phyloP scores from a whole-genome alignment of 257 asterid genomes.

The Linaria vulgaris region DNA sequence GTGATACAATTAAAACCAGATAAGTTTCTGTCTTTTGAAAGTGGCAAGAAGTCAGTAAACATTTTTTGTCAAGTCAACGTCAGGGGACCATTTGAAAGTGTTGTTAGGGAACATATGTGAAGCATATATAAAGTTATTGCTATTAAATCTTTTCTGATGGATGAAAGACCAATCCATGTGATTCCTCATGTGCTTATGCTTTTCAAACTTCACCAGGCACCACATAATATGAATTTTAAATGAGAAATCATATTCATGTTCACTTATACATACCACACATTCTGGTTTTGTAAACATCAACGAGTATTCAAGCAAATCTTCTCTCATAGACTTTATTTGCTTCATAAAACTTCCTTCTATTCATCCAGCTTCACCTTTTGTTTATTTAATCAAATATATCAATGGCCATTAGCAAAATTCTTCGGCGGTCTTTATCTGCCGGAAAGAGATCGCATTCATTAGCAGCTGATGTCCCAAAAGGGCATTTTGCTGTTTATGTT shows the following conservation, averaged over 20 bases:
- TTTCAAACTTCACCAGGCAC: not conserved
- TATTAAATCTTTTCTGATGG: not conserved
- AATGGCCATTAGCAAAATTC: slow-evolving; percentile 9
- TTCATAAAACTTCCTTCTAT: not conserved
- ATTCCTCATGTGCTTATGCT: not conserved
- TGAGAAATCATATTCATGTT: not conserved
- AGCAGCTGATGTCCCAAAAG: slow-evolving; percentile 16
- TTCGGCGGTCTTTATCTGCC: slow-evolving; percentile 2
- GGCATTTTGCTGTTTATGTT: slow-evolving; percentile 21
- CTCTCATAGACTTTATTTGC: slow-evolving; percentile 15
- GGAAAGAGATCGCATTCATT: not conserved
- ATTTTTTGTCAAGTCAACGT: not conserved
- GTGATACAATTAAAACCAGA: no score
- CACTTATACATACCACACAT: slow-evolving; percentile 12
- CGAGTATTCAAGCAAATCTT: not conserved
- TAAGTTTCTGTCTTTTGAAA: no score
- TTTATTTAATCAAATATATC: not conserved
- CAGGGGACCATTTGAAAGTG: not conserved
- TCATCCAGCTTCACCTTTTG: not conserved
- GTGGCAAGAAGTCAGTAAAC: not conserved
- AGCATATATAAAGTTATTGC: not conserved
- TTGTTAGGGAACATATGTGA: not conserved
- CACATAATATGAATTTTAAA: not conserved
- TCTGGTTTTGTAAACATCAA: slow-evolving; percentile 19
- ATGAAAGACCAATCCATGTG: not conserved